Percentiles rank a stretch among this genome's conserved stretches.
Conservation (phyloP, 2,329 filamentous ascomycete species). For the Fusarium dimerum region DNA sequence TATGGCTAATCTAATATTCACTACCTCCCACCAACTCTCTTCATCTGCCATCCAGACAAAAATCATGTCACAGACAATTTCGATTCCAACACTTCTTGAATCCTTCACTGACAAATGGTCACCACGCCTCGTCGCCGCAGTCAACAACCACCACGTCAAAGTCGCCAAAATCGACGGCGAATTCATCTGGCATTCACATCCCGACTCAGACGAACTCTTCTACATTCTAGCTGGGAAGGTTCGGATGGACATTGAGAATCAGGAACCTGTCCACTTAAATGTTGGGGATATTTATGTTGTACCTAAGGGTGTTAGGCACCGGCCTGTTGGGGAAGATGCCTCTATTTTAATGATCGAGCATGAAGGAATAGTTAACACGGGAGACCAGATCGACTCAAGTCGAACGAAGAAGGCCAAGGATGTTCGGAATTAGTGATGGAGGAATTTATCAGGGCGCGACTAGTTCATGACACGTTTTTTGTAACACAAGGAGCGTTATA, state of each 20-base stretch:
- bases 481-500: too few relatives aligned
- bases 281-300: slow-evolving; percentile 38
- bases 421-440: slow-evolving; percentile 4
- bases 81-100: slow-evolving; percentile 28
- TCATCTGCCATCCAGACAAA: background rate
- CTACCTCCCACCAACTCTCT: background rate
- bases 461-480: too few relatives aligned
- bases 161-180: slow-evolving; percentile 40
- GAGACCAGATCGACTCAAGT: slow-evolving; percentile 25
- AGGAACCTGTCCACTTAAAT: slow-evolving; percentile 29
- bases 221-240: slow-evolving; percentile 39
- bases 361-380: slow-evolving; percentile 33
- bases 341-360: slow-evolving; percentile 41
- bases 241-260: slow-evolving; percentile 35
- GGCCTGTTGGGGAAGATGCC: slow-evolving; percentile 37
- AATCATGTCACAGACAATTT: slow-evolving; percentile 18
- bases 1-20: background rate
- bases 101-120: slow-evolving; percentile 33
- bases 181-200: slow-evolving; percentile 44
- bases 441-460: too few relatives aligned
- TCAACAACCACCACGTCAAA: slow-evolving; percentile 43
- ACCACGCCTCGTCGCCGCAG: slow-evolving; percentile 33
- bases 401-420: slow-evolving; percentile 25
- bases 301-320: slow-evolving; percentile 38
- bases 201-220: slow-evolving; percentile 43